These are phyloP conservation scores for Fusarium kyushuense DNA, from an alignment of 2,329 filamentous ascomycete species.

Conservation along the genomic window DNA sequence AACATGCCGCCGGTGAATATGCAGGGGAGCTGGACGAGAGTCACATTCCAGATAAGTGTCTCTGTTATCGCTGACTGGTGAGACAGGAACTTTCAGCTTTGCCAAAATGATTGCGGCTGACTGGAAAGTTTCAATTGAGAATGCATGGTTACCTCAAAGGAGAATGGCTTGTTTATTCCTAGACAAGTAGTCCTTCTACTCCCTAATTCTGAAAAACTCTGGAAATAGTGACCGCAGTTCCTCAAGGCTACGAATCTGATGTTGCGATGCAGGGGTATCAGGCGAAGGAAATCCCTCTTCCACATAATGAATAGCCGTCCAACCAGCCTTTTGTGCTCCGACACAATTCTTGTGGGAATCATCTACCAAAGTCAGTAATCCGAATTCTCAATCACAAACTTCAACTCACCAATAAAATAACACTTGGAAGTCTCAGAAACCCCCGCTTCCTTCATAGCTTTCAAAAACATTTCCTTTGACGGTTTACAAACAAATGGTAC, in stretches of 20 bases:
- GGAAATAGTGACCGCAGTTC: conserved; percentile 83
- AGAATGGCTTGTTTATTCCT: background rate
- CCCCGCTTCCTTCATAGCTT: conserved; percentile 86
- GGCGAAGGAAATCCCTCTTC: conserved; percentile 78
- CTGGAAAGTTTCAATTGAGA: background rate
- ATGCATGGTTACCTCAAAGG: background rate
- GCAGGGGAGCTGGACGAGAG: background rate
- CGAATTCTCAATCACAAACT: too few species aligned
- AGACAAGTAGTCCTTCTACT: background rate
- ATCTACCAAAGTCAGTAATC: conserved; percentile 63
- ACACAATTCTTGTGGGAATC: conserved; percentile 87
- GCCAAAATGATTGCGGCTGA: background rate
- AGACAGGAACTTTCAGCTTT: background rate
- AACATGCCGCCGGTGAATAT: background rate
- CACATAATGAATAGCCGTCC: conserved; percentile 86
- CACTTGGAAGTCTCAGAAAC: conserved; percentile 75
- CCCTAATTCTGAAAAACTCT: conserved; percentile 76
- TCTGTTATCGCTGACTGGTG: background rate
- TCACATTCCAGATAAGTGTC: background rate
- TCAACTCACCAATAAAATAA: conserved; percentile 85
- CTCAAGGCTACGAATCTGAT: conserved; percentile 80
- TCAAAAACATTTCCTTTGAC: conserved; percentile 81
- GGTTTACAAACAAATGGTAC: conserved; percentile 88
- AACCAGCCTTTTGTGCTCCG: conserved; percentile 82
- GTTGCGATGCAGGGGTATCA: conserved; percentile 71